These are phyloP conservation scores for Medicago lupulina DNA, from an alignment of 306 rosid genomes.

Conservation along the genomic window DNA sequence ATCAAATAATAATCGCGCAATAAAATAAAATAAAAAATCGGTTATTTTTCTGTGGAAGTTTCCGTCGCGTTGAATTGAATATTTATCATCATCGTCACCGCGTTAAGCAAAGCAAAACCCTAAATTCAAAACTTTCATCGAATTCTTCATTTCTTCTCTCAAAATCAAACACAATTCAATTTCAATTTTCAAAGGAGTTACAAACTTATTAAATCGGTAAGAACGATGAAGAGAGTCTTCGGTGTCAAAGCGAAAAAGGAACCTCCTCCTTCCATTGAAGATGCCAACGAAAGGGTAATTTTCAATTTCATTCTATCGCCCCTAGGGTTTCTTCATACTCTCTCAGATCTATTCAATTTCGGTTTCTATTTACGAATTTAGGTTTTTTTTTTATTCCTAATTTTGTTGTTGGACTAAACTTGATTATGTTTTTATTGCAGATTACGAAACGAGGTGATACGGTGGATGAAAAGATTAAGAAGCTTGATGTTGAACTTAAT, in stretches of 20 bases:
- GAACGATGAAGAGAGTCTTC: slow-evolving; percentile 81
- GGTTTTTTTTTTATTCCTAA: neutral
- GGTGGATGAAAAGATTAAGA: slow-evolving; percentile 86
- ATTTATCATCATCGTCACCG: neutral
- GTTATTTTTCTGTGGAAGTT: neutral
- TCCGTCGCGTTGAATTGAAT: neutral
- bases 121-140: slow-evolving; percentile 10
- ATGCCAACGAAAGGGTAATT: slow-evolving; percentile 80
- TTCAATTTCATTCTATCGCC: neutral
- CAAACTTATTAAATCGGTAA: neutral
- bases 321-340: neutral
- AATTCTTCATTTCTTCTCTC: neutral
- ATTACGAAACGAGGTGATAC: slow-evolving; percentile 87
- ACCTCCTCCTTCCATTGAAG: slow-evolving; percentile 87
- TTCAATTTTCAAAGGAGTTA: neutral
- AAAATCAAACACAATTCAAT: neutral
- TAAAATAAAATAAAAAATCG: too few relatives aligned
- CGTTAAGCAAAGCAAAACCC: slow-evolving; percentile 20
- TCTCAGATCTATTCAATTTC: slow-evolving; percentile 26
- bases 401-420: neutral
- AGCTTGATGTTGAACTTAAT: slow-evolving; percentile 83
- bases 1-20: too few relatives aligned
- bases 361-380: neutral
- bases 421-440: slow-evolving; percentile 42
- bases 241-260: slow-evolving; percentile 87